A percentile compares a stretch with the other conserved stretches of the same genome.
Evolutionary conservation across 2,329 filamentous ascomycete species (phyloP).

Genomic region (Neonectria punicea): DNA sequence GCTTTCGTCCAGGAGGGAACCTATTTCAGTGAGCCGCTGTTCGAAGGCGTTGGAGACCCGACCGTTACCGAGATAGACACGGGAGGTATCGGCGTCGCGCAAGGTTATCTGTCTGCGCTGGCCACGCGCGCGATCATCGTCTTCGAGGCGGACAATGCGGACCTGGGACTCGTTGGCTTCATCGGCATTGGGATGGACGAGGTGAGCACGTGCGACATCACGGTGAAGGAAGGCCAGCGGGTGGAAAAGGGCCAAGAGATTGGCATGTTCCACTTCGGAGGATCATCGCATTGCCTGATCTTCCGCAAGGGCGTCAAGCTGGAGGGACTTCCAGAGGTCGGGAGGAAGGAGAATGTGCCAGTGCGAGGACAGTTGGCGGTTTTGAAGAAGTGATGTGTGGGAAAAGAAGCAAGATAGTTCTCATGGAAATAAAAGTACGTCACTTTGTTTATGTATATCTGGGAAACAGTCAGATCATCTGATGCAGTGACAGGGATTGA

Average conservation of each 20-base stretch:
- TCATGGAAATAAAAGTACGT: not conserved
- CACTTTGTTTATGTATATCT: too few relatives aligned
- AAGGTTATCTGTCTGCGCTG: conserved; percentile 74
- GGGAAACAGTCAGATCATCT: too few relatives aligned
- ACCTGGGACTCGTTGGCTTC: conserved; percentile 76
- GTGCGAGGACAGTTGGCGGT: conserved; percentile 52
- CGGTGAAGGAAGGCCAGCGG: conserved; percentile 71
- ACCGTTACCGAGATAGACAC: conserved; percentile 42
- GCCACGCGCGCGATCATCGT: conserved; percentile 77
- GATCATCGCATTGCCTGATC: conserved; percentile 74
- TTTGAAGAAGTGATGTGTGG: conserved; percentile 30
- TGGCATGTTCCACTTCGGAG: conserved; percentile 86
- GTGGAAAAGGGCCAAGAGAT: conserved; percentile 76
- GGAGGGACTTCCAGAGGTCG: conserved; percentile 50
- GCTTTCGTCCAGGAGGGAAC: conserved; percentile 70
- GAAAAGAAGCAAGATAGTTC: not conserved
- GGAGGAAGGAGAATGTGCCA: conserved; percentile 52
- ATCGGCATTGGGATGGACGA: conserved; percentile 81
- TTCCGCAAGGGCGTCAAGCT: conserved; percentile 68
- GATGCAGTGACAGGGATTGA: too few relatives aligned
- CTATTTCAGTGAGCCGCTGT: conserved; percentile 71
- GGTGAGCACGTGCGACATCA: conserved; percentile 78
- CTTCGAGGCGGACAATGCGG: conserved; percentile 74
- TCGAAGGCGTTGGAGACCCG: conserved; percentile 41
- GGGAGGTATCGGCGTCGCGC: conserved; percentile 60